phyloP scores from a whole-genome alignment of 148 eudicot species.

The Dianthus caryophyllus region DNA sequence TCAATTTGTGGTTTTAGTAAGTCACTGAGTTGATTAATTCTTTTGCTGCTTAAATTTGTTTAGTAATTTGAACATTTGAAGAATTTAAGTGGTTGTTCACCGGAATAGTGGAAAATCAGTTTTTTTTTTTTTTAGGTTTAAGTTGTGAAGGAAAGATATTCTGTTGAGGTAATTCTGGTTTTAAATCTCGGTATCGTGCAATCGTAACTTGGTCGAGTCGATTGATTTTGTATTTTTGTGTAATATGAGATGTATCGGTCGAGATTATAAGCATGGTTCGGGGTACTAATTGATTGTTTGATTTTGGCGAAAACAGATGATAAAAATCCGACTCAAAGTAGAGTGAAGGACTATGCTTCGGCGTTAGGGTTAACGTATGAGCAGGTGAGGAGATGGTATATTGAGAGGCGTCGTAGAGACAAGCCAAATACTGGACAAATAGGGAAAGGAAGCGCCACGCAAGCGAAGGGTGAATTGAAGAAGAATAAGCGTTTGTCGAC shows the following conservation, averaged over 20 bases:
- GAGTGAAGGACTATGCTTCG: slow-evolving; percentile 37
- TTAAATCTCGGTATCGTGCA: too few species aligned
- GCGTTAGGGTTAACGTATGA: slow-evolving; percentile 36
- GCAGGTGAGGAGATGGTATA: slow-evolving; percentile 43
- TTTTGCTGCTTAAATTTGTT: too few species aligned
- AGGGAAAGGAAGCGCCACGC: slow-evolving; percentile 3
- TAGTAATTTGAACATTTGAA: too few species aligned
- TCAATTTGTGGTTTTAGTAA: background rate
- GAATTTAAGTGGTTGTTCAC: too few species aligned
- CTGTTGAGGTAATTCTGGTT: too few species aligned
- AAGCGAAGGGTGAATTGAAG: slow-evolving; percentile 19
- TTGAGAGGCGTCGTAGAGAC: slow-evolving; percentile 40
- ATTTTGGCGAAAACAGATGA: slow-evolving; percentile 32
- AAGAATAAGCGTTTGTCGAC: slow-evolving; percentile 18
- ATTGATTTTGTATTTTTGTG: too few species aligned
- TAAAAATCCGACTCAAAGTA: slow-evolving; percentile 34
- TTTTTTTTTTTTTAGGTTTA: too few species aligned
- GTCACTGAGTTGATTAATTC: background rate
- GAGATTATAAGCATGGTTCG: too few species aligned
- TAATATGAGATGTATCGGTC: too few species aligned
- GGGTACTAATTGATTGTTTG: background rate
- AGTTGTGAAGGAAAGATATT: too few species aligned
- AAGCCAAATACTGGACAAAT: slow-evolving; percentile 21
- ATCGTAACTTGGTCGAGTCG: too few species aligned
- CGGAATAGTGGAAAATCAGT: too few species aligned